These are phyloP conservation scores for Aspergillus heteromorphus DNA, from an alignment of 495 filamentous ascomycete genomes.

Conservation along the genomic window DNA sequence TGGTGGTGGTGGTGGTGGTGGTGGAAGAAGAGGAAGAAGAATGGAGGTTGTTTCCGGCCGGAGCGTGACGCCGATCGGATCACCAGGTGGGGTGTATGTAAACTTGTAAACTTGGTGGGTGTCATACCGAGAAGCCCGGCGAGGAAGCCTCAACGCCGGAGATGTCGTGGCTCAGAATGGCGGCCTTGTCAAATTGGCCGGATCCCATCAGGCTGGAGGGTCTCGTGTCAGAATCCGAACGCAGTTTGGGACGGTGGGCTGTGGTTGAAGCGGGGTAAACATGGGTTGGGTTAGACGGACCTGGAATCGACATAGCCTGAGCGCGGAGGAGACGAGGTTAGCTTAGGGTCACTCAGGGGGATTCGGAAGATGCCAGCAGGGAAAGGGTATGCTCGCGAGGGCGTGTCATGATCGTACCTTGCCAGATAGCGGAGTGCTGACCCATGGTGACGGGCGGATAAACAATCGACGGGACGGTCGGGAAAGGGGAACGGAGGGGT, in stretches of 20 bases:
- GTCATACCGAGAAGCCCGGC: slow-evolving; percentile 64
- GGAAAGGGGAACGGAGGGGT: slow-evolving; percentile 6
- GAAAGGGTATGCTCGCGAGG: not conserved
- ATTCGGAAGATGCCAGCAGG: not conserved
- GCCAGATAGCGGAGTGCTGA: slow-evolving; percentile 46
- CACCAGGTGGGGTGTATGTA: not conserved
- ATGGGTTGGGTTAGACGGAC: slow-evolving; percentile 30
- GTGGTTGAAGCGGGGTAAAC: slow-evolving; percentile 14
- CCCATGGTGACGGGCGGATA: slow-evolving; percentile 31
- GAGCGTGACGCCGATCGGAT: not conserved
- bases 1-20: not conserved
- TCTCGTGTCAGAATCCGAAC: slow-evolving; percentile 14
- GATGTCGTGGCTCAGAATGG: slow-evolving; percentile 77
- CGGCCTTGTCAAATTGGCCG: slow-evolving; percentile 79
- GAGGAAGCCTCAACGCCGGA: slow-evolving; percentile 79
- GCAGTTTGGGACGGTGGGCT: slow-evolving; percentile 7
- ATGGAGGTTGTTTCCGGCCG: not conserved
- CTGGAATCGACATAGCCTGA: slow-evolving; percentile 64
- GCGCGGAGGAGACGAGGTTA: slow-evolving; percentile 14
- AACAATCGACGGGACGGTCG: slow-evolving; percentile 13
- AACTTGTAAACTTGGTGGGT: too few relatives aligned
- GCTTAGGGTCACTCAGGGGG: too few relatives aligned
- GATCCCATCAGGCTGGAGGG: slow-evolving; percentile 68
- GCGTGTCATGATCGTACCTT: slow-evolving; percentile 41
- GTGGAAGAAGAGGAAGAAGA: too few relatives aligned